Conservation (phyloP, 345 rosid species). For the Rubroshorea leprosula region DNA sequence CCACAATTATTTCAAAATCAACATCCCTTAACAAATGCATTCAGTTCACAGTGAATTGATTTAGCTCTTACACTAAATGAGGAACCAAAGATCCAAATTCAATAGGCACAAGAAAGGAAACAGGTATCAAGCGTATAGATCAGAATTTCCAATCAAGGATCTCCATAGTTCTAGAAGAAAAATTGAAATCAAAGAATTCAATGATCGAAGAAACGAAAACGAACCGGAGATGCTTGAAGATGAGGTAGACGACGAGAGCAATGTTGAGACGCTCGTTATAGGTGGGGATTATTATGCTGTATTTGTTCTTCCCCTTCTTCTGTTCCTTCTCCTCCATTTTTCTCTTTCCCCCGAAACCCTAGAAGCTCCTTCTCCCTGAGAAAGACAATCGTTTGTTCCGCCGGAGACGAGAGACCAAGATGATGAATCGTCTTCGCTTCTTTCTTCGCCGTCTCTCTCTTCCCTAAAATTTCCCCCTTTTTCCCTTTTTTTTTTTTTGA, state of each 20-base stretch:
- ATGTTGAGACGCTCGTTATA: constrained; percentile 96
- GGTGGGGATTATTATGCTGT: constrained; percentile 84
- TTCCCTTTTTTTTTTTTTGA: neutral
- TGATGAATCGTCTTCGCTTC: neutral
- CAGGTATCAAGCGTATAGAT: neutral
- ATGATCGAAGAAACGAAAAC: neutral
- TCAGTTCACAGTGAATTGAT: neutral
- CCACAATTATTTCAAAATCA: constrained; percentile 82
- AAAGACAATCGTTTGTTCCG: neutral
- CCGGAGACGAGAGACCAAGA: neutral
- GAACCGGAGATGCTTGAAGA: constrained; percentile 89
- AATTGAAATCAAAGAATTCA: neutral
- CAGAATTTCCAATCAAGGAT: neutral
- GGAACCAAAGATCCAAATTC: constrained; percentile 13
- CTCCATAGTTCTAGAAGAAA: neutral
- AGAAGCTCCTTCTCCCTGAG: neutral
- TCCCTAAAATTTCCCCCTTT: neutral
- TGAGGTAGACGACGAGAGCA: constrained; percentile 75
- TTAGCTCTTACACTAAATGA: neutral
- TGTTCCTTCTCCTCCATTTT: constrained; percentile 12
- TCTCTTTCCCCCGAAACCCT: neutral
- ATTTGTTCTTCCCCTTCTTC: constrained; percentile 40
- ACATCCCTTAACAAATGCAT: constrained; percentile 41
- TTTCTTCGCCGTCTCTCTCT: too few relatives aligned
- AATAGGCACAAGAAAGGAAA: constrained; percentile 1